Base-by-base conservation (phyloP, 1,139 yeast species). In the Suhomyces atakaporum region DNA sequence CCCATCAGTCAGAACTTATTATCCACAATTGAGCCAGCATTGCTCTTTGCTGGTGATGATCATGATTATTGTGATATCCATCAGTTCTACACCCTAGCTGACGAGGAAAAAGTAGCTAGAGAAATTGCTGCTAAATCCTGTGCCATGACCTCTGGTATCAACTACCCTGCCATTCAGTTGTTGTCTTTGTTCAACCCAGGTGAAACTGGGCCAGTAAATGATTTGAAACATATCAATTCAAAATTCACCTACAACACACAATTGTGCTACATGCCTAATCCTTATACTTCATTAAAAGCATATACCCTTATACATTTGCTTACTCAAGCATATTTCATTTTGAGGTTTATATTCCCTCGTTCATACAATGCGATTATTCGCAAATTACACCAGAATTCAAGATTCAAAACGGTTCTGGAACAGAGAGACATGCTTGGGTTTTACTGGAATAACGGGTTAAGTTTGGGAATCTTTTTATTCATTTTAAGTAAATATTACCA, bases 111-210 rank as follows among this genome's bases (percentile, higher is more conserved):
- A 8, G 50, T 52, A 5, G 75, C 85, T 0, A 79, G 82, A 33
- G 98, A 92, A 58, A 79, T 84, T 43, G 86, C 97, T 0, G 89
- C 89, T 12, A 92, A 92, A 55, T 78, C 95, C 1, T 80, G 86
- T 39, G 85, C 96, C 2, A 87, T 92, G 96, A 89, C 96, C 14
- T 86, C 88, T 74, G 97, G 97, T 0, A 81, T 92, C 25, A 62
- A 70, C 19, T 69, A 69, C 36, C 98, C 98, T 0, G 97, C 96
- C 0, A 75, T 89, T 33, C 97, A 92, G 54, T 60, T 92, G 25
- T 60, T 92, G 9, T 81, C 96, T 0, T 66, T 92, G 31, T 63
- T 75, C 56, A 79, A 82, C 43, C 77, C 81, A 2, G 53, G 14
- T 4, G 15, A n/a, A 24, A 6, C 12, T 9, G n/a, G n/a, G n/a